Conservation (phyloP, 345 rosid species). For the Eucalyptus lansdowneana region DNA sequence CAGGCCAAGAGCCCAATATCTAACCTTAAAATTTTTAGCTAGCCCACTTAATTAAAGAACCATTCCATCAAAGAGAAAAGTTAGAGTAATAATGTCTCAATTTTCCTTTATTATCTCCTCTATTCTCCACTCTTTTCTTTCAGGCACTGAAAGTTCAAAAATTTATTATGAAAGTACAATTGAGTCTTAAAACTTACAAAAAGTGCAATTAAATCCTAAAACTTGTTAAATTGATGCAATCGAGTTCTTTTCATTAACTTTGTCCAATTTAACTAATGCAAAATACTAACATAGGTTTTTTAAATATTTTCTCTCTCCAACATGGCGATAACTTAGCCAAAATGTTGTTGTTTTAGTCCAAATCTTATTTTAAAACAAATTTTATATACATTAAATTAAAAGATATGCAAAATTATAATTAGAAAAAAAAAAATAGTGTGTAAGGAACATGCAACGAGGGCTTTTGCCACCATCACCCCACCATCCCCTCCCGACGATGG, state of each 20-base stretch:
- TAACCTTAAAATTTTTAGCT: not conserved
- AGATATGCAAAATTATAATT: not conserved
- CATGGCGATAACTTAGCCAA: not conserved
- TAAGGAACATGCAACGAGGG: not conserved
- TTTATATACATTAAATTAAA: not conserved
- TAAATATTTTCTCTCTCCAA: not conserved
- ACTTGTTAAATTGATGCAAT: rapidly evolving
- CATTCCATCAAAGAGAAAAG: not conserved
- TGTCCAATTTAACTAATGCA: not conserved
- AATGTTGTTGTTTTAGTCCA: too few species aligned
- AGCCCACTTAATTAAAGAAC: not conserved
- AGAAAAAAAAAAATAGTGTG: not conserved
- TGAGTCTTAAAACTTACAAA: rapidly evolving
- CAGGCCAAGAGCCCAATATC: not conserved
- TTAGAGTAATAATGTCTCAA: not conserved
- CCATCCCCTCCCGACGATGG: not conserved
- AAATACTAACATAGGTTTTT: too few species aligned
- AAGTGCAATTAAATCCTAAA: rapidly evolving
- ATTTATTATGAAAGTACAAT: too few species aligned
- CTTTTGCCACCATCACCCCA: not conserved
- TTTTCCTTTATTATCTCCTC: not conserved
- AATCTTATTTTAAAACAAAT: too few species aligned
- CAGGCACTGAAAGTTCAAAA: too few species aligned
- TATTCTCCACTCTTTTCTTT: not conserved
- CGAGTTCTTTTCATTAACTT: too few species aligned